Conservation (phyloP, 805 yeast genomes). For the Zygotorulaspora sp. region DNA sequence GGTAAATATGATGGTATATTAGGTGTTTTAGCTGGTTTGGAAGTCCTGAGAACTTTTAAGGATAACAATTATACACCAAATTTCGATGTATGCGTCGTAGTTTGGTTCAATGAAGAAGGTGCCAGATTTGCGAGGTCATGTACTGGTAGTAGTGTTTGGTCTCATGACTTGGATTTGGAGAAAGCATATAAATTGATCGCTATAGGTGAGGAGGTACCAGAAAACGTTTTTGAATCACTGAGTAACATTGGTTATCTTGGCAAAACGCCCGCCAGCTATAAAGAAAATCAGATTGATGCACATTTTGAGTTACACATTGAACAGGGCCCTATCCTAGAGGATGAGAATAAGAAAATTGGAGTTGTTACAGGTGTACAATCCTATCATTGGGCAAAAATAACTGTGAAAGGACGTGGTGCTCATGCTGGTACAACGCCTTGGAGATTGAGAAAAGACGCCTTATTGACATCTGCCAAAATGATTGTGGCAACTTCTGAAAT, state of each 20-base stretch:
- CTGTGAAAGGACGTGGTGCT: constrained; percentile 58
- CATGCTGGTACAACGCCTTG: constrained; percentile 76
- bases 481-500: constrained; percentile 52
- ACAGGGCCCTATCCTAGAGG: constrained; percentile 70
- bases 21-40: constrained; percentile 65
- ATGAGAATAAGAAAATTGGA: constrained; percentile 52
- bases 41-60: constrained; percentile 59
- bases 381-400: constrained; percentile 55
- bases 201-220: constrained; percentile 47
- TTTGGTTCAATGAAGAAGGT: constrained; percentile 79
- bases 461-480: constrained; percentile 54
- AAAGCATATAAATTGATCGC: constrained; percentile 50
- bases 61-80: constrained; percentile 57
- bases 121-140: constrained; percentile 68
- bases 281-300: constrained; percentile 53
- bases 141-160: constrained; percentile 67
- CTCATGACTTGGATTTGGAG: constrained; percentile 46
- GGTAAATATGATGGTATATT: constrained; percentile 71
- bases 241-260: constrained; percentile 63
- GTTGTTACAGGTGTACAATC: constrained; percentile 66
- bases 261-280: constrained; percentile 42
- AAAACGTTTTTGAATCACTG: constrained; percentile 51
- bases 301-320: constrained; percentile 75
- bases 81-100: constrained; percentile 58
- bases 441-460: constrained; percentile 54